These are phyloP conservation scores for Colletotrichum chlorophyti DNA, from an alignment of 2,329 filamentous ascomycete genomes.

Conservation along the genomic window DNA sequence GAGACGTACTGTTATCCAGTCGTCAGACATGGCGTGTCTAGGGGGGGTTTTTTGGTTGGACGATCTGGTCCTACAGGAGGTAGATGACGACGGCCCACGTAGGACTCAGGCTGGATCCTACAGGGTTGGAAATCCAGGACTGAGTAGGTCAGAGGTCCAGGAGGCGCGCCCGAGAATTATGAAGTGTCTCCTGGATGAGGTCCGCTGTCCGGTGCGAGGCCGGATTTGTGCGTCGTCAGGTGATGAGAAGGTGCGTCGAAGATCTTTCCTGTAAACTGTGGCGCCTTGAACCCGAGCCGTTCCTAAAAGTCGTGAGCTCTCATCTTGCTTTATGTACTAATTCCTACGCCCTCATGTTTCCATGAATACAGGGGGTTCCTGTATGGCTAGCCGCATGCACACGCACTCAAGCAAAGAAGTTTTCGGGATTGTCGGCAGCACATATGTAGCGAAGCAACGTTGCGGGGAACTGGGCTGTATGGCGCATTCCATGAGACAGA, in stretches of 20 bases:
- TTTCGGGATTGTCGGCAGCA: not conserved
- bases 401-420: not conserved
- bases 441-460: not conserved
- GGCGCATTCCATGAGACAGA: too few relatives aligned
- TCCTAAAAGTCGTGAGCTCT: not conserved
- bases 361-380: too few relatives aligned
- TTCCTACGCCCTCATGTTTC: too few relatives aligned
- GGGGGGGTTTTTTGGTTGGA: too few relatives aligned
- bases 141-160: not conserved
- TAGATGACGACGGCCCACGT: too few relatives aligned
- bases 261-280: not conserved
- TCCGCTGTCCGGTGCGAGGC: not conserved
- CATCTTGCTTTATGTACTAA: not conserved
- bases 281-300: not conserved
- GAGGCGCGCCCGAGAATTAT: conserved; percentile 3
- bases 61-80: too few relatives aligned
- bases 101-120: not conserved
- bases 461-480: not conserved
- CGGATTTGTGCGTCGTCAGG: not conserved
- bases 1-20: too few relatives aligned
- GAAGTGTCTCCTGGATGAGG: not conserved
- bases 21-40: too few relatives aligned
- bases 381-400: too few relatives aligned
- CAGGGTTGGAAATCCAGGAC: not conserved
- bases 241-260: not conserved